A percentile compares a stretch with the other conserved stretches of the same genome.
Conservation (phyloP, 2,329 filamentous ascomycete species). For the Gnomoniopsis smithogilvyi region DNA sequence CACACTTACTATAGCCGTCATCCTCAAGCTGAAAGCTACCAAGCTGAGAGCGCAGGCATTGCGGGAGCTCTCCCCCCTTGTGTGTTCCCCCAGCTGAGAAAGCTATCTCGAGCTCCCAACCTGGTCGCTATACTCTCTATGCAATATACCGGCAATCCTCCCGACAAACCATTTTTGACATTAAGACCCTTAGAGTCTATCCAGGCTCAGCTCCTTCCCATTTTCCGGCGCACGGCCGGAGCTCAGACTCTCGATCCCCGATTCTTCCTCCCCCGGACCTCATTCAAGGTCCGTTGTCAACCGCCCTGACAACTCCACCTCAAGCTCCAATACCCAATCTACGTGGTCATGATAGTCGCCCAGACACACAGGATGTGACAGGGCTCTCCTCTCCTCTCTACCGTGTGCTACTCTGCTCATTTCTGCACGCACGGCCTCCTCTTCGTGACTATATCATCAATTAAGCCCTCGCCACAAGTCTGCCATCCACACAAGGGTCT, state of each 20-base stretch:
- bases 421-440: conserved; percentile 10
- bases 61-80: background rate
- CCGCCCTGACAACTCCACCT: background rate
- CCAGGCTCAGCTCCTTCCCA: background rate
- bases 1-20: background rate
- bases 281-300: background rate
- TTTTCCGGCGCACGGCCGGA: background rate
- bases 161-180: background rate
- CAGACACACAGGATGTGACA: background rate
- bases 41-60: background rate
- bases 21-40: background rate
- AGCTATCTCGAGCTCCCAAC: conserved; percentile 13
- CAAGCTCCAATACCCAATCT: background rate
- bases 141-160: background rate
- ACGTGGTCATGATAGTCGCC: background rate
- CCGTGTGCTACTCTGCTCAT: background rate
- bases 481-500: conserved; percentile 1
- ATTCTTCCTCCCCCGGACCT: background rate
- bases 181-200: background rate
- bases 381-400: background rate
- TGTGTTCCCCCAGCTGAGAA: background rate
- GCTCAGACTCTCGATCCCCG: background rate
- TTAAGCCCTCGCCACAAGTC: background rate
- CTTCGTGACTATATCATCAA: conserved; percentile 1
- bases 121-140: background rate